Evolutionary conservation across 768 basidiomycete genomes (phyloP), one percentile per base, ranked within the genome.

Genomic region (Lepiota venenata): DNA sequence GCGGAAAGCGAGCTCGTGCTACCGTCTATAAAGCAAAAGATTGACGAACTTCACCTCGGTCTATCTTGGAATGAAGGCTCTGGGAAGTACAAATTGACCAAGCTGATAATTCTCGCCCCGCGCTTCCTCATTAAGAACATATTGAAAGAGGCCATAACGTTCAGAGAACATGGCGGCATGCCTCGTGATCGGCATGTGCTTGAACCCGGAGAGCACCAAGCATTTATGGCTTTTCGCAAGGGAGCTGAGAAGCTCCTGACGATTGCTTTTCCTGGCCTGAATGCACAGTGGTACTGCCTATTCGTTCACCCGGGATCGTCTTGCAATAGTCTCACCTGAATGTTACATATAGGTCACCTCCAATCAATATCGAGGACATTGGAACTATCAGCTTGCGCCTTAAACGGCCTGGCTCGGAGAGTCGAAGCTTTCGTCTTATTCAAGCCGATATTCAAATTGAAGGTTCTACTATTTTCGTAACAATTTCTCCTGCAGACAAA

Each of bases 41-140:
- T 78, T 2, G 84, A 89, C 44, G 83, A 87, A 64, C 78, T 85
- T 49, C 90, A 94, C 65, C 69, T 91, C 43, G 97, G 96, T 1
- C 62, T 99, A 37, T 95, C 93, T 4, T 98, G 95, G 83, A 79
- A 82, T 15, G 94, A 96, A 69, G 97, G 95, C 1, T 74, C 87
- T n/a, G 97, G 97, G 35, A 98, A 97, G 75, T 98, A 98, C 69
- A 98, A 98, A 65, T 74, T 98, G 32, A 88, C 88, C 22, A 98
- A 98, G 72, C 87, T 98, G 60, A 85, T 99, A 59, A 95, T 91
- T 0, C 72, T 98, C 36, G 78, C 90, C 7, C 97, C 97, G 22
- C 84, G 97, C 43, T 98, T 94, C 74, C 72, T 98, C 58, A 69
- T 98, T 60, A 90, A 86, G 69, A 99, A 98, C 70, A 79, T 84